Conservation (phyloP, 1,284 basidiomycete genomes). For the Gomphus sp. region DNA sequence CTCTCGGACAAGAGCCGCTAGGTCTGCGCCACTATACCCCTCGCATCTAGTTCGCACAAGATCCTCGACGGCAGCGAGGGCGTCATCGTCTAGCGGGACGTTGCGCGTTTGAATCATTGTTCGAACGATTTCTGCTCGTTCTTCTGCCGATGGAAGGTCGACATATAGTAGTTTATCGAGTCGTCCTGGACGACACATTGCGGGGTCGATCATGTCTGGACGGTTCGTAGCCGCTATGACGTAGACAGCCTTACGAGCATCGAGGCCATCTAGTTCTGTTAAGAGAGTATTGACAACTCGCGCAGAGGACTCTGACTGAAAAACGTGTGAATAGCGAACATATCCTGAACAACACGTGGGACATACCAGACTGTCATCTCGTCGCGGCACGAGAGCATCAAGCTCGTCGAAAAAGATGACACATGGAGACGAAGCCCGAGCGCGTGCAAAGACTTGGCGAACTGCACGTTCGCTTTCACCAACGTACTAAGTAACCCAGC, state of each 20-base stretch:
- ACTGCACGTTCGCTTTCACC: slow-evolving; percentile 96
- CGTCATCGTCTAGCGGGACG: slow-evolving; percentile 52
- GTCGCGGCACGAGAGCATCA: slow-evolving; percentile 89
- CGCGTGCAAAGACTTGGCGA: slow-evolving; percentile 85
- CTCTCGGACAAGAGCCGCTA: slow-evolving; percentile 82
- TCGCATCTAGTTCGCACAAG: slow-evolving; percentile 59
- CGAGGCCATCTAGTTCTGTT: slow-evolving; percentile 93
- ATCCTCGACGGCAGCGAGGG: slow-evolving; percentile 30
- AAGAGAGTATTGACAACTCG: slow-evolving; percentile 97
- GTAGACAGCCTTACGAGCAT: slow-evolving; percentile 84
- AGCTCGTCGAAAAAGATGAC: slow-evolving; percentile 96
- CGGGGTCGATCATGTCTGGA: slow-evolving; percentile 99
- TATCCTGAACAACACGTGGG: background rate
- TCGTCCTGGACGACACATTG: slow-evolving; percentile 94
- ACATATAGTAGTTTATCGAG: slow-evolving; percentile 97
- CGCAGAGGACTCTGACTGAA: slow-evolving; percentile 87
- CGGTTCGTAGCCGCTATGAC: slow-evolving; percentile 96
- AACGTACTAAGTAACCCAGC: slow-evolving; percentile 63
- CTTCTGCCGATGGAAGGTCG: slow-evolving; percentile 72
- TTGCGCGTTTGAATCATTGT: slow-evolving; percentile 57
- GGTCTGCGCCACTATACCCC: slow-evolving; percentile 85
- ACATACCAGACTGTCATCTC: slow-evolving; percentile 83
- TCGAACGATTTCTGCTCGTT: slow-evolving; percentile 80
- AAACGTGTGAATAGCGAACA: slow-evolving; percentile 1
- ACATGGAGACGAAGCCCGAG: slow-evolving; percentile 81